Percentiles rank a stretch among this genome's conserved stretches.
Evolutionary conservation across 2,329 filamentous ascomycete species (phyloP).

Genomic region (Rosellinia necatrix): DNA sequence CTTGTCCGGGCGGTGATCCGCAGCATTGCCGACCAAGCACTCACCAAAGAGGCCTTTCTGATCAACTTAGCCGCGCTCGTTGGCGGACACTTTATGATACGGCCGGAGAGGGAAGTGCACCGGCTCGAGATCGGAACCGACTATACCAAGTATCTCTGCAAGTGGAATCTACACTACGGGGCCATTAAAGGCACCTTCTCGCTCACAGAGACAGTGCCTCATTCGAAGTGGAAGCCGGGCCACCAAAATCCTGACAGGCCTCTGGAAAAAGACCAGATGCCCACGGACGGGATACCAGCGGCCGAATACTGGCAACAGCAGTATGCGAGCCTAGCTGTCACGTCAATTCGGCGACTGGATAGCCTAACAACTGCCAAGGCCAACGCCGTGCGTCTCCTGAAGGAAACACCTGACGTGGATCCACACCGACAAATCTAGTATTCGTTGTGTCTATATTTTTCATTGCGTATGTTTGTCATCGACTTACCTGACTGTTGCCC

Average conservation of each 20-base stretch:
- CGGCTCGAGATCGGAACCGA: constrained; percentile 50
- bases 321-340: constrained; percentile 32
- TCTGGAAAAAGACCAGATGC: constrained; percentile 31
- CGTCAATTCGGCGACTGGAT: constrained; percentile 26
- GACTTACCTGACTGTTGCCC: constrained; percentile 2
- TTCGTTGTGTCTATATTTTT: neutral
- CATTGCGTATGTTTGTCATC: neutral
- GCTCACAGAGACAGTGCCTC: constrained; percentile 54
- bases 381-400: constrained; percentile 24
- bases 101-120: constrained; percentile 47
- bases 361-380: constrained; percentile 24
- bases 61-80: constrained; percentile 63
- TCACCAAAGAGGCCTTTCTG: constrained; percentile 59
- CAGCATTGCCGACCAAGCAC: constrained; percentile 55
- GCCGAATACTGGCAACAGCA: constrained; percentile 37
- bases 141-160: constrained; percentile 53
- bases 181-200: constrained; percentile 56
- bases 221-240: constrained; percentile 47
- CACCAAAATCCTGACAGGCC: constrained; percentile 28
- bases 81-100: constrained; percentile 57
- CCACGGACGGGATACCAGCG: constrained; percentile 39
- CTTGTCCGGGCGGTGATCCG: constrained; percentile 60
- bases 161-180: constrained; percentile 62
- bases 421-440: constrained; percentile 18
- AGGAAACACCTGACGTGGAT: constrained; percentile 26